Percentiles rank a stretch among this genome's conserved stretches.
phyloP scores from a whole-genome alignment of 2,329 filamentous ascomycete species.

The Fusarium concolor region DNA sequence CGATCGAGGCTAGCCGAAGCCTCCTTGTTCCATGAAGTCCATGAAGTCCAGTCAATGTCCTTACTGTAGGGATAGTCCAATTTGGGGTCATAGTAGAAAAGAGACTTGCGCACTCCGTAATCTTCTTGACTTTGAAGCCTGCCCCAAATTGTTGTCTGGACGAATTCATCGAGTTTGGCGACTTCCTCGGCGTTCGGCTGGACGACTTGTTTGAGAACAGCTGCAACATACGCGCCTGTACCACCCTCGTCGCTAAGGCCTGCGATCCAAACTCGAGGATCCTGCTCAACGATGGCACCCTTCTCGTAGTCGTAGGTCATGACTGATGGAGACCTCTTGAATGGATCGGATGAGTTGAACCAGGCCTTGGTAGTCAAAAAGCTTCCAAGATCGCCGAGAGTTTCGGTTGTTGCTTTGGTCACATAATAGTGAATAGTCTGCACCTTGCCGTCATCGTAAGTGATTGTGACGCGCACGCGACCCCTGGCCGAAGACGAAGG shows the following conservation, averaged over 20 bases:
- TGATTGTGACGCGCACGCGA: conserved; percentile 59
- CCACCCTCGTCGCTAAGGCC: conserved; percentile 71
- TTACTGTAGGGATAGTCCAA: conserved; percentile 59
- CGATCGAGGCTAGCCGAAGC: conserved; percentile 60
- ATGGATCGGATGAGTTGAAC: conserved; percentile 65
- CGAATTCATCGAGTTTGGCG: conserved; percentile 64
- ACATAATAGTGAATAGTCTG: conserved; percentile 69
- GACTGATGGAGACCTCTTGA: conserved; percentile 64
- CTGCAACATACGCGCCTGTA: conserved; percentile 66
- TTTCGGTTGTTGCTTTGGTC: conserved; percentile 59
- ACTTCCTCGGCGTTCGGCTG: conserved; percentile 63
- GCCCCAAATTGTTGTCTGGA: conserved; percentile 62
- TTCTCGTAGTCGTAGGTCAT: conserved; percentile 68
- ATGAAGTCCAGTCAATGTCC: conserved; percentile 60
- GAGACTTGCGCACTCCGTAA: conserved; percentile 64
- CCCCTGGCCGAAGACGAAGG: conserved; percentile 61
- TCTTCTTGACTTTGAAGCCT: conserved; percentile 59
- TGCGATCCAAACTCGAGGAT: conserved; percentile 67
- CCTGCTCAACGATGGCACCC: conserved; percentile 57
- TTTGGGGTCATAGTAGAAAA: conserved; percentile 67
- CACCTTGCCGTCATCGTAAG: conserved; percentile 59
- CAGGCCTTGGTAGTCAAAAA: conserved; percentile 67
- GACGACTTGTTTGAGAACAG: conserved; percentile 64
- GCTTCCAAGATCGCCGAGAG: conserved; percentile 59
- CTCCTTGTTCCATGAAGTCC: conserved; percentile 63